Conservation (phyloP, 352 stramenopile genomes). For the Halophytophthora polymorphica region DNA sequence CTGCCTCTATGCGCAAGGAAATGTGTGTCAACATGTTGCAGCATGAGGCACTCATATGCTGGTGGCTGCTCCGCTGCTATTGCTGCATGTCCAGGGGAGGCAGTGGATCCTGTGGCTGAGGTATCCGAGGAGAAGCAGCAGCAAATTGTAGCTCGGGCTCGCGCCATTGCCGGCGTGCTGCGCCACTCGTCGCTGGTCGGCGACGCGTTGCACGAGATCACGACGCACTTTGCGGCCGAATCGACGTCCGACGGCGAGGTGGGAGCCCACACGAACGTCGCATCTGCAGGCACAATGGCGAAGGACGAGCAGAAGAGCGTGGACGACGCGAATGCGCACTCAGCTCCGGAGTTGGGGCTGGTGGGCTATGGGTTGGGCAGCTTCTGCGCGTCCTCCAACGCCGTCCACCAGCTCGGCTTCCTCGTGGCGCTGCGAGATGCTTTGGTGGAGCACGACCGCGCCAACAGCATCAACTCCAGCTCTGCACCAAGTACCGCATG, state of each 20-base stretch:
- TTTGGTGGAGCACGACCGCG: constrained; percentile 4
- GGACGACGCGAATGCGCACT: constrained; percentile 4
- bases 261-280: too few relatives aligned
- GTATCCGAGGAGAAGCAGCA: constrained; percentile 33
- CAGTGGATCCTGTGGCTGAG: constrained; percentile 18
- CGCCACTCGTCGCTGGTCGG: constrained; percentile 26
- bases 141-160: constrained; percentile 38
- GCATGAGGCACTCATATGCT: too few relatives aligned
- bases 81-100: neutral
- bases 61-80: too few relatives aligned
- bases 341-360: constrained; percentile 16
- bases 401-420: constrained; percentile 73
- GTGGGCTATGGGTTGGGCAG: constrained; percentile 76
- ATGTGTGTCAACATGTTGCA: too few relatives aligned
- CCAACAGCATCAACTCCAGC: too few relatives aligned
- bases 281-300: constrained; percentile 1
- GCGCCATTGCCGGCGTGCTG: constrained; percentile 30
- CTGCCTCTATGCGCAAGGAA: too few relatives aligned
- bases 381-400: constrained; percentile 71
- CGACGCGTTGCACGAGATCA: constrained; percentile 21
- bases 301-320: neutral
- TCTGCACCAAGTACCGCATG: neutral
- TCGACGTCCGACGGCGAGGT: too few relatives aligned
- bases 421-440: constrained; percentile 38
- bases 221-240: constrained; percentile 21